Evolutionary conservation across 371 early-diverging fungal genomes (phyloP), one percentile per base, ranked within the genome.

Genomic region (Lichtheimia hyalospora): DNA sequence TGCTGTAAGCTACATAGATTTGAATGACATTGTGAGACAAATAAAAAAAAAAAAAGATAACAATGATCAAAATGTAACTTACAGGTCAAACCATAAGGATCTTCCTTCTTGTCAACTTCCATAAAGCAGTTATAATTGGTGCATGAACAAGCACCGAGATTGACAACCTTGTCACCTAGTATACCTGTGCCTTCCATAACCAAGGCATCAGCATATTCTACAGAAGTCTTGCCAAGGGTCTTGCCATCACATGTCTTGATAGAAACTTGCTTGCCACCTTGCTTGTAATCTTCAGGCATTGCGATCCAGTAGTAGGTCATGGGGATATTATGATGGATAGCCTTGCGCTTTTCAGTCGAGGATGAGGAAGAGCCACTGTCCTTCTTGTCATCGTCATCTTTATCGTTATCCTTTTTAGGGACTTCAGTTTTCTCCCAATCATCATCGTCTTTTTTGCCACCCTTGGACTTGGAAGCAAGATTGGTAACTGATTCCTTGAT

Each of bases 281-380:
- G 27, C 27, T 48, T 52, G 25, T 70, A 66, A 16, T 70, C 66
- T 41, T 49, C 44, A 16, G 66, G 66, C 16, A 53, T 57, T 7
- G 70, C 70, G 25, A 63, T 70, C 70, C 70, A 70, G 58, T 70
- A 70, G 20, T 66, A 70, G 13, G 70, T 70, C 56, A 70, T 60
- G 28, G 59, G 56, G 21, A 61, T 49, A 20, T 44, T 34, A 5
- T 39, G 21, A 14, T 66, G 53, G 15, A 70, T 52, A 3, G 23
- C 48, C 40, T 57, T 57, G 27, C 66, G 66, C 27, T 61, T 44
- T 46, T 68, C 64, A 5, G 58, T 59, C 5, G 34, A 39, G 34
- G 54, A 18, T 25, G 49, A 39, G 13, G 49, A 27, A 4, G 52
- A 25, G 4, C n/a, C 24, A 4, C 20, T 20, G 7, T 55, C 51